Percentiles rank a stretch among this genome's conserved stretches.
phyloP scores from a whole-genome alignment of 192 early-diverging fungal genomes.

The Gigaspora rosea region DNA sequence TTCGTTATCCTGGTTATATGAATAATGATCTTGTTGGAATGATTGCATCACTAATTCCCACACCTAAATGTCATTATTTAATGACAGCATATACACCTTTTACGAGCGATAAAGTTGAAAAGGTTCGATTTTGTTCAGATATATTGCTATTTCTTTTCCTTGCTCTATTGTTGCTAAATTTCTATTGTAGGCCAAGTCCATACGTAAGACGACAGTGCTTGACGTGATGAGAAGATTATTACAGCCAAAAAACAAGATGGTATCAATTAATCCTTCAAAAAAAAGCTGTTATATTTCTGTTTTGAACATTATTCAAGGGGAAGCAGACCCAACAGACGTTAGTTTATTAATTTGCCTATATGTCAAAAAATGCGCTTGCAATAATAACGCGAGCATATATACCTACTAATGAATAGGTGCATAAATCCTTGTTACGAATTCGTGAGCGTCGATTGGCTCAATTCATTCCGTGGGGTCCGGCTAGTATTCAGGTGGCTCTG shows the following conservation, averaged over 20 bases:
- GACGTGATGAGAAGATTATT: constrained; percentile 97
- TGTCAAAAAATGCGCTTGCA: not conserved
- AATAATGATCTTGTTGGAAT: constrained; percentile 98
- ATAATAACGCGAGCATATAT: not conserved
- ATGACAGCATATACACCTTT: constrained; percentile 97
- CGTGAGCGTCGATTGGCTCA: constrained; percentile 91
- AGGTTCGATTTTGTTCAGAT: constrained; percentile 44
- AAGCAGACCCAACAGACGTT: constrained; percentile 96
- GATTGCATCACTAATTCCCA: constrained; percentile 94
- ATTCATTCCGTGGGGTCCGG: constrained; percentile 99
- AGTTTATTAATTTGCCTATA: constrained; percentile 8
- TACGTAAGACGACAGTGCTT: constrained; percentile 94
- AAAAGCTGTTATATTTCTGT: constrained; percentile 96
- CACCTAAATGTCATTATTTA: constrained; percentile 96
- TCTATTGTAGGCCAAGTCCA: constrained; percentile 72
- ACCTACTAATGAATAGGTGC: constrained; percentile 63
- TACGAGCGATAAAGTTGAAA: constrained; percentile 87
- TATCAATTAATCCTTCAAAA: constrained; percentile 89
- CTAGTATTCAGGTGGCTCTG: constrained; percentile 96
- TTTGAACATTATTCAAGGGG: constrained; percentile 98
- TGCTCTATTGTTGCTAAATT: not conserved
- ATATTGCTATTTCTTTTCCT: not conserved
- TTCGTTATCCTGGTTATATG: constrained; percentile 99
- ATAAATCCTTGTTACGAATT: constrained; percentile 95
- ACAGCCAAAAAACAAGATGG: constrained; percentile 98